Conservation (phyloP, 2,329 filamentous ascomycete genomes). For the Phoma herbarum region DNA sequence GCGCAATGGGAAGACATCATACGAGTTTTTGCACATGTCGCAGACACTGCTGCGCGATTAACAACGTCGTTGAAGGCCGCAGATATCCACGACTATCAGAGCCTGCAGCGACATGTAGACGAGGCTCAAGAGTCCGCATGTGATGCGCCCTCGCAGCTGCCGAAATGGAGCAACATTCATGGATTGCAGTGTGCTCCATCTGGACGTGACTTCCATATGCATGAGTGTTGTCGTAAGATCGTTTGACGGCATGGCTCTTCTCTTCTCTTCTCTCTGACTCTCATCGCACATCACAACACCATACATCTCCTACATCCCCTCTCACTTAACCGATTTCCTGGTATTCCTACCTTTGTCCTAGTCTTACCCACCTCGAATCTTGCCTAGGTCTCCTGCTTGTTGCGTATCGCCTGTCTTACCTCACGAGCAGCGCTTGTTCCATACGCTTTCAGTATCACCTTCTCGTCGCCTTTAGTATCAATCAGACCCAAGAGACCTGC, state of each 20-base stretch:
- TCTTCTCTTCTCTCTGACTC: constrained; percentile 1
- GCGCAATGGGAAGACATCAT: constrained; percentile 4
- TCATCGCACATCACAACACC: constrained; percentile 6
- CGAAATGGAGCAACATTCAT: background rate
- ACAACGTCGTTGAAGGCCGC: background rate
- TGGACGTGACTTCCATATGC: constrained; percentile 9
- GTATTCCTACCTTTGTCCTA: constrained; percentile 16
- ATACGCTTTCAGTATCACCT: constrained; percentile 32
- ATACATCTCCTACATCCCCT: constrained; percentile 6
- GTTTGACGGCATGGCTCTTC: constrained; percentile 3
- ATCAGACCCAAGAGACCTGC: constrained; percentile 20
- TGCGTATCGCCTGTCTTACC: constrained; percentile 26
- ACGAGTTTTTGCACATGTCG: constrained; percentile 2
- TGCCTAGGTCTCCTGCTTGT: constrained; percentile 8
- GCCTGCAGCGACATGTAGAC: background rate
- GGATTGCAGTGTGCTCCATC: background rate
- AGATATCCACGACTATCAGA: background rate
- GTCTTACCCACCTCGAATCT: constrained; percentile 22
- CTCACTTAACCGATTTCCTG: background rate
- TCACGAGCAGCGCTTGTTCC: constrained; percentile 32
- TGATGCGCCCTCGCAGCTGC: background rate
- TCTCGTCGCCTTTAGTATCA: constrained; percentile 21
- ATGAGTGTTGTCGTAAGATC: background rate
- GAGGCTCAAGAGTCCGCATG: background rate
- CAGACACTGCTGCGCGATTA: background rate